These are phyloP conservation scores for Phaffia rhodozyma DNA, from an alignment of 1,284 basidiomycete species.

Conservation along the genomic window DNA sequence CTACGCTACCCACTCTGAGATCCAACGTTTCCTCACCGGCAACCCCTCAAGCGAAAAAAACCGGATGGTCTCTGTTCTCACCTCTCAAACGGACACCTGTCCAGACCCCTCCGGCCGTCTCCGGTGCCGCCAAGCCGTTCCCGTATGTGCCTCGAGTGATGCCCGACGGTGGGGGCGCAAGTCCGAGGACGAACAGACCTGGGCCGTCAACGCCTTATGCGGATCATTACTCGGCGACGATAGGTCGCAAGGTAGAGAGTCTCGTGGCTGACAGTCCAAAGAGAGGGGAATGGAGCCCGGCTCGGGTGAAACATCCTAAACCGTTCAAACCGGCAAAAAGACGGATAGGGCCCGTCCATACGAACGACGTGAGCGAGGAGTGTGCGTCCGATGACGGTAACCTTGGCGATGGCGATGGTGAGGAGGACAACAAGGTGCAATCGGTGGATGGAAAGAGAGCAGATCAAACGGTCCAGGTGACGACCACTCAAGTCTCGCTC, in stretches of 20 bases:
- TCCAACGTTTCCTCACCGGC: background rate
- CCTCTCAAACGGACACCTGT: conserved; percentile 38
- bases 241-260: conserved; percentile 58
- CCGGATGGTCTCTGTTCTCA: conserved; percentile 1
- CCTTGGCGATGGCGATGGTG: background rate
- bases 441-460: conserved; percentile 9
- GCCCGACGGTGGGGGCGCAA: conserved; percentile 19
- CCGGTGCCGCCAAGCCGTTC: background rate
- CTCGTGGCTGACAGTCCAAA: conserved; percentile 50
- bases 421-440: conserved; percentile 3
- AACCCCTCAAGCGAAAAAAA: background rate
- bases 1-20: background rate
- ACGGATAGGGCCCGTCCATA: background rate
- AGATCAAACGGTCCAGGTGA: conserved; percentile 14
- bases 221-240: conserved; percentile 69
- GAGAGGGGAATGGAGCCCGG: conserved; percentile 51
- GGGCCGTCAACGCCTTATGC: conserved; percentile 67
- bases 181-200: conserved; percentile 32
- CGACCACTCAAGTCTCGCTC: conserved; percentile 48
- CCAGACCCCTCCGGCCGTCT: conserved; percentile 27
- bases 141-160: background rate
- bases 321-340: conserved; percentile 1
- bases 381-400: background rate
- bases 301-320: conserved; percentile 40
- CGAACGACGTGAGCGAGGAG: conserved; percentile 1